These are phyloP conservation scores for Quambalaria eucalypti DNA, from an alignment of 1,284 basidiomycete genomes.

Conservation along the genomic window DNA sequence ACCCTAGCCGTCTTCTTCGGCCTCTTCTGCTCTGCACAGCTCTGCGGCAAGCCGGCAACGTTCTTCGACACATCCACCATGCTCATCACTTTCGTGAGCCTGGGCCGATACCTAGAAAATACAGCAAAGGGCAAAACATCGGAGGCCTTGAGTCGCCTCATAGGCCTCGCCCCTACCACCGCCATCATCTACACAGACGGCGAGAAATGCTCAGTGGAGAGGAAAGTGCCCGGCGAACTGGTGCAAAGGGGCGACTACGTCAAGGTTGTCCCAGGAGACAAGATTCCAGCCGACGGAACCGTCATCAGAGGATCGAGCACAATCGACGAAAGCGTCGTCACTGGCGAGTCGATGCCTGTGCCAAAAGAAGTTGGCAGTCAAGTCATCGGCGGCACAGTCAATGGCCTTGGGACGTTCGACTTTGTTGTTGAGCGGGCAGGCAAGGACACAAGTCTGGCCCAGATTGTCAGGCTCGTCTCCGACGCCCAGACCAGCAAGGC, in stretches of 20 bases:
- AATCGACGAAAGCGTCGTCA: constrained; percentile 93
- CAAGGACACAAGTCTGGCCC: constrained; percentile 85
- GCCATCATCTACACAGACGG: constrained; percentile 77
- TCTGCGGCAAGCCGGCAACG: constrained; percentile 66
- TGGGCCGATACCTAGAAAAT: constrained; percentile 92
- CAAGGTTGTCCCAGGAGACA: constrained; percentile 91
- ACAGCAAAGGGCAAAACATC: constrained; percentile 93
- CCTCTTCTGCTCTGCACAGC: constrained; percentile 17
- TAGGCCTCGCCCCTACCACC: constrained; percentile 86
- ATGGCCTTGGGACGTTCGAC: constrained; percentile 88
- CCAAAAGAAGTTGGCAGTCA: constrained; percentile 69
- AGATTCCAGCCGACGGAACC: constrained; percentile 87
- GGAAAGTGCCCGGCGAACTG: constrained; percentile 84
- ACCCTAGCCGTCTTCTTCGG: constrained; percentile 56
- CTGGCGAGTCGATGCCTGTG: constrained; percentile 87
- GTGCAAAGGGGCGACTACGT: constrained; percentile 87
- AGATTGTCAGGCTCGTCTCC: constrained; percentile 93
- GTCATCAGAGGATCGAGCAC: constrained; percentile 75
- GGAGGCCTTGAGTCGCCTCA: constrained; percentile 87
- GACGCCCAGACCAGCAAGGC: constrained; percentile 97
- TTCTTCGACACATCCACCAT: constrained; percentile 99
- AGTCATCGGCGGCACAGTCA: constrained; percentile 94
- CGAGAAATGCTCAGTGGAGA: constrained; percentile 60
- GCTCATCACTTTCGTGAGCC: constrained; percentile 92
- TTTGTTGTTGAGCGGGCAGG: constrained; percentile 91